Evolutionary conservation across 768 basidiomycete species (phyloP).

Genomic region (Phaeotremella fagi): DNA sequence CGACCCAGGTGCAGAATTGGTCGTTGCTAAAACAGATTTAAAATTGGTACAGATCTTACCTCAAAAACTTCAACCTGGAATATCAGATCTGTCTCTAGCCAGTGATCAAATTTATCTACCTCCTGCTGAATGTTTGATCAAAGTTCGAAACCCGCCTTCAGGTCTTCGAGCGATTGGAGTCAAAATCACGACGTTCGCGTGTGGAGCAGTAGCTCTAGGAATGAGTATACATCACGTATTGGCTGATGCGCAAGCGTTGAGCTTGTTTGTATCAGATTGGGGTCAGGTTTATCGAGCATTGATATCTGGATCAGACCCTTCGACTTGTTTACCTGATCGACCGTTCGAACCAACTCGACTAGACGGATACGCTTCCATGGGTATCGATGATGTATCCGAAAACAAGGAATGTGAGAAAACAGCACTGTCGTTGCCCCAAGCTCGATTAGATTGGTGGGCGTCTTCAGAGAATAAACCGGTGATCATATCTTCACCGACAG

Average conservation of each 20-base stretch:
- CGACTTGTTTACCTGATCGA: background rate
- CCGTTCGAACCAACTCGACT: conserved; percentile 5
- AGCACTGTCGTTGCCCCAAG: conserved; percentile 7
- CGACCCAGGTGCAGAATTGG: conserved; percentile 5
- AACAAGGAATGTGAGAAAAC: background rate
- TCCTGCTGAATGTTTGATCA: background rate
- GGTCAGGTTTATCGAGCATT: background rate
- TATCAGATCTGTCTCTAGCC: background rate
- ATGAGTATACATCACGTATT: conserved; percentile 9
- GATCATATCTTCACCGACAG: conserved; percentile 1
- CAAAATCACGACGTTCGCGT: conserved; percentile 5
- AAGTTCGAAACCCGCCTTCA: background rate
- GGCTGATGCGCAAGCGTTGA: background rate
- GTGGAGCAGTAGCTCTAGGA: conserved; percentile 3
- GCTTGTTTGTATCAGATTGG: conserved; percentile 7
- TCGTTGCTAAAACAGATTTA: background rate
- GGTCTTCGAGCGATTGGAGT: conserved; percentile 1
- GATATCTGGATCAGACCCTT: background rate
- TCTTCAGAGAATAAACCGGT: background rate
- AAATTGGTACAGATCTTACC: background rate
- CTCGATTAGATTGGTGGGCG: conserved; percentile 7
- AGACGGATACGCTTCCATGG: conserved; percentile 2
- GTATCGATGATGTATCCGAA: background rate
- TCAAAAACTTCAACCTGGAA: background rate
- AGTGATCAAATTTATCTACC: background rate